Conservation (phyloP, 805 yeast species). For the Kockiozyma suomiensis region DNA sequence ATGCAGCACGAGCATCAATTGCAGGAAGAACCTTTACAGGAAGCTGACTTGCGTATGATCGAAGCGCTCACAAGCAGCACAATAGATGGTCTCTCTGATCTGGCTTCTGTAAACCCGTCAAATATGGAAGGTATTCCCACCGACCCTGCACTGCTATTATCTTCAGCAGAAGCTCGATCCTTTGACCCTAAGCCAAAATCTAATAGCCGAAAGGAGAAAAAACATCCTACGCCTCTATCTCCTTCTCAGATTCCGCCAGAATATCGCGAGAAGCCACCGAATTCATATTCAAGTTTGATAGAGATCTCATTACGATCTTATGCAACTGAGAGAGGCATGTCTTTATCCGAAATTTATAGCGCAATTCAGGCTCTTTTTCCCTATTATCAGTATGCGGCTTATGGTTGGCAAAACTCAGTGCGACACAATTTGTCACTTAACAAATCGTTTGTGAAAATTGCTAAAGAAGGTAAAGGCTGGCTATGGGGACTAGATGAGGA, state of each 20-base stretch:
- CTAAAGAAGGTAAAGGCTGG: constrained; percentile 93
- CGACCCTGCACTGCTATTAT: constrained; percentile 3
- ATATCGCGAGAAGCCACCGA: constrained; percentile 79
- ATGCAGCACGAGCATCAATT: not conserved
- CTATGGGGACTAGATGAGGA: constrained; percentile 90
- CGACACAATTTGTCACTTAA: constrained; percentile 86
- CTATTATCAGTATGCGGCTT: constrained; percentile 88
- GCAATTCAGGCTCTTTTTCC: constrained; percentile 88
- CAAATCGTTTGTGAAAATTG: constrained; percentile 80
- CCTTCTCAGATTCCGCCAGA: constrained; percentile 77
- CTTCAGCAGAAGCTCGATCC: not conserved
- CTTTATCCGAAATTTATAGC: constrained; percentile 80
- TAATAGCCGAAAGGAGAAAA: constrained; percentile 18
- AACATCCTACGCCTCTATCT: constrained; percentile 25
- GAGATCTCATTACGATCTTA: constrained; percentile 74
- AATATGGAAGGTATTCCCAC: constrained; percentile 1
- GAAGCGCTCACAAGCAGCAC: constrained; percentile 18
- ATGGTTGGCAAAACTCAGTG: constrained; percentile 97
- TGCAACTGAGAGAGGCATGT: constrained; percentile 71
- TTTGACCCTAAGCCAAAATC: not conserved
- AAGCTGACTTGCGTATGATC: constrained; percentile 17
- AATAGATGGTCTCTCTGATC: not conserved
- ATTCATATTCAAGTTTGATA: constrained; percentile 78
- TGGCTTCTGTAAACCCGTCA: not conserved
- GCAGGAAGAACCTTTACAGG: constrained; percentile 13